Conservation (phyloP, 1,284 basidiomycete genomes). For the Trichosporon sp. region DNA sequence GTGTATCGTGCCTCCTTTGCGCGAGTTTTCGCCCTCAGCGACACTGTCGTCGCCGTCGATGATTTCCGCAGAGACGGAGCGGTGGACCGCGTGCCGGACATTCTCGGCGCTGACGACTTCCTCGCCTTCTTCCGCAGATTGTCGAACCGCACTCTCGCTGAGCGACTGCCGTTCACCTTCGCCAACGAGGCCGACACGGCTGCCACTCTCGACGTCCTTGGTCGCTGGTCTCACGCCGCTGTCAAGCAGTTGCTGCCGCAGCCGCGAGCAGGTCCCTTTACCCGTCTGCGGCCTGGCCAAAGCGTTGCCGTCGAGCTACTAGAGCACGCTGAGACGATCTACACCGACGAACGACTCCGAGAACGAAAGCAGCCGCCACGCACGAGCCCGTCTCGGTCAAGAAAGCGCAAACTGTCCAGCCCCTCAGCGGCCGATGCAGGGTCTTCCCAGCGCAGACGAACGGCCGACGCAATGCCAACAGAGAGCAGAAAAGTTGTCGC, state of each 20-base stretch:
- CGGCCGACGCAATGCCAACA: too few relatives aligned
- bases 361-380: too few relatives aligned
- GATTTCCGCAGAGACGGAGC: background rate
- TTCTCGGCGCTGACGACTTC: background rate
- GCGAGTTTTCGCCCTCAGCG: background rate
- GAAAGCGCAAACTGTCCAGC: too few relatives aligned
- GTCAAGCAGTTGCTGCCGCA: background rate
- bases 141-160: background rate
- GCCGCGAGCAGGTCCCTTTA: too few relatives aligned
- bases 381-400: too few relatives aligned
- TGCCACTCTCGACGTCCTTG: background rate
- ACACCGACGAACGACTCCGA: too few relatives aligned
- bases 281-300: too few relatives aligned
- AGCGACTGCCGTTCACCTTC: background rate
- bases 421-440: too few relatives aligned
- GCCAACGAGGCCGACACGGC: background rate
- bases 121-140: background rate
- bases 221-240: background rate
- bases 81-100: background rate
- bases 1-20: background rate
- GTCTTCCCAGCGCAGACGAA: too few relatives aligned
- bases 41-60: background rate
- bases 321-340: too few relatives aligned
- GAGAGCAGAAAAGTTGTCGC: too few relatives aligned
- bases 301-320: too few relatives aligned